These are phyloP conservation scores for Cymbopogon citratus DNA, from an alignment of 176 grass and related monocot species.

Conservation along the genomic window DNA sequence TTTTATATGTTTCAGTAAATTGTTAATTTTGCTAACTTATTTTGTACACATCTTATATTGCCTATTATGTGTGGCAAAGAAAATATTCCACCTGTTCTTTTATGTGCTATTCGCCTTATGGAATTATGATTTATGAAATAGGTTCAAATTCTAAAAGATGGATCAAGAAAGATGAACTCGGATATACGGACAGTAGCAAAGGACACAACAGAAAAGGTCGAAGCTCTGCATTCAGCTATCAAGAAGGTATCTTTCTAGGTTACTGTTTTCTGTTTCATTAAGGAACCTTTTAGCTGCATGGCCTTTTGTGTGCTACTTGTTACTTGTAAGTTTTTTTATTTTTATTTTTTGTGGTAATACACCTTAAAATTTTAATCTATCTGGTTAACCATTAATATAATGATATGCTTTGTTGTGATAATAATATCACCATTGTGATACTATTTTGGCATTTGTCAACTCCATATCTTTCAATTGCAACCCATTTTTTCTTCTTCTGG, in stretches of 20 bases:
- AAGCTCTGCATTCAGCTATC: constrained; percentile 32
- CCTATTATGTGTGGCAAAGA: background rate
- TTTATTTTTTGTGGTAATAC: background rate
- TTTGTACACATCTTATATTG: background rate
- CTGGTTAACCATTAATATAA: background rate
- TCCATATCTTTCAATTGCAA: background rate
- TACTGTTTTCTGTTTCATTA: background rate
- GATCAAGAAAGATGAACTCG: constrained; percentile 42
- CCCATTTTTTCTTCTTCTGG: background rate
- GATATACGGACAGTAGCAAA: constrained; percentile 38
- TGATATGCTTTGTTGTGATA: background rate
- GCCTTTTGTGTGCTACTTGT: background rate
- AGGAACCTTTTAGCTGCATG: background rate
- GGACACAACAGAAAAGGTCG: constrained; percentile 17
- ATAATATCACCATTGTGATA: background rate
- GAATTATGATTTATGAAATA: background rate
- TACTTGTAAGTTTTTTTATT: background rate
- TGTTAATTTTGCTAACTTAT: background rate
- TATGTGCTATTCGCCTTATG: constrained; percentile 1
- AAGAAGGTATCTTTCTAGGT: constrained; percentile 35
- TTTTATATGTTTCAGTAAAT: background rate
- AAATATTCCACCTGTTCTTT: background rate
- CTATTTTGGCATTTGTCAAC: background rate
- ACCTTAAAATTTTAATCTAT: background rate
- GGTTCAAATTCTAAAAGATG: constrained; percentile 32